A percentile compares a stretch with the other conserved stretches of the same genome.
Conservation (phyloP, 257 asterid species). For the Penstemon barbatus region DNA sequence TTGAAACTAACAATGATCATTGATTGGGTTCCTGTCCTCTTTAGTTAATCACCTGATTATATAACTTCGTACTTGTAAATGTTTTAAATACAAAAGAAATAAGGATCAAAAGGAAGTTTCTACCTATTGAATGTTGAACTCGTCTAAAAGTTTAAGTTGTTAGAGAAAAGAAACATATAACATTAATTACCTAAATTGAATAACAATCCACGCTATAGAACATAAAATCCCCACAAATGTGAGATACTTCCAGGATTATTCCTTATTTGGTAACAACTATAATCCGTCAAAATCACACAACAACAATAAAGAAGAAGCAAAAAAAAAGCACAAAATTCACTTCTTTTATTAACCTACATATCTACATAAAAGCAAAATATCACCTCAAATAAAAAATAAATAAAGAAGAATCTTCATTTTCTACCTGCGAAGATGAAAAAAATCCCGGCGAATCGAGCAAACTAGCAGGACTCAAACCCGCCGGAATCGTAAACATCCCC, state of each 20-base stretch:
- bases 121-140: too few relatives aligned
- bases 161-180: not conserved
- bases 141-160: too few relatives aligned
- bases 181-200: not conserved
- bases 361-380: not conserved
- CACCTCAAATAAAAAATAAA: not conserved
- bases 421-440: constrained; percentile 64
- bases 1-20: not conserved
- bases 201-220: constrained; percentile 3
- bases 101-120: not conserved
- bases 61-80: not conserved
- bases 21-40: not conserved
- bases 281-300: not conserved
- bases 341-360: not conserved
- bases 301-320: not conserved
- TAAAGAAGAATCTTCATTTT: constrained; percentile 2
- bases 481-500: constrained; percentile 60
- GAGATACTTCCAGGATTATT: not conserved
- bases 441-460: constrained; percentile 76
- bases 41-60: not conserved
- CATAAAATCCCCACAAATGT: not conserved
- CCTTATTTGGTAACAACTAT: not conserved
- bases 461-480: constrained; percentile 73
- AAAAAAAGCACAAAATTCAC: not conserved
- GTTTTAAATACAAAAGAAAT: not conserved